phyloP scores from a whole-genome alignment of 2,329 filamentous ascomycete species.

The Aspergillus pseudoviridinutans region DNA sequence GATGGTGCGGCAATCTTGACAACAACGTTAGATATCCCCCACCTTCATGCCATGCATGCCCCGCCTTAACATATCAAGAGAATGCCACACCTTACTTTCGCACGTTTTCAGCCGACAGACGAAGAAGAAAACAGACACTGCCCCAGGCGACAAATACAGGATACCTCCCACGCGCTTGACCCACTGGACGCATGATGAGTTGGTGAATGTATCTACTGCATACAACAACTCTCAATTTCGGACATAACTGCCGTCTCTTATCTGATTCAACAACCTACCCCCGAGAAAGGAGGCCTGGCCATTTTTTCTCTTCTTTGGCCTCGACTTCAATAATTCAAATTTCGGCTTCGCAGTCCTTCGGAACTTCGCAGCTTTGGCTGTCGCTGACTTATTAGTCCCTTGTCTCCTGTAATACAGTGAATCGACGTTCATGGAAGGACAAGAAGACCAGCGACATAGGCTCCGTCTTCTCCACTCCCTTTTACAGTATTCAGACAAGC shows the following conservation, averaged over 20 bases:
- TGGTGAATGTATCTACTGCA: background rate
- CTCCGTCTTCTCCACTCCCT: too few species aligned
- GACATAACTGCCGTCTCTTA: background rate
- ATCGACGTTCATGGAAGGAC: too few species aligned
- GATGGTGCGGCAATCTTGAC: background rate
- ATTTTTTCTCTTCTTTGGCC: background rate
- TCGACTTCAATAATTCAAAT: conserved; percentile 64
- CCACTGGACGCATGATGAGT: too few species aligned
- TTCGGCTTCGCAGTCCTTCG: too few species aligned
- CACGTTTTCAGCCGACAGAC: background rate
- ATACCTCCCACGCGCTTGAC: background rate
- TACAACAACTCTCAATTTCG: background rate
- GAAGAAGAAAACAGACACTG: background rate
- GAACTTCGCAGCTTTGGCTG: too few species aligned
- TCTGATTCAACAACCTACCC: background rate
- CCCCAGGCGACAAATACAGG: background rate
- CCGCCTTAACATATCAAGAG: background rate
- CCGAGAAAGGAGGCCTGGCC: too few species aligned
- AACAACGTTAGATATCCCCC: background rate
- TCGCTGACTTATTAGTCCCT: conserved; percentile 33
- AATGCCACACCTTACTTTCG: too few species aligned
- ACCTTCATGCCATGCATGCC: background rate
- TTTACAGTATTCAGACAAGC: too few species aligned
- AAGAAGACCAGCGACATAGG: too few species aligned
- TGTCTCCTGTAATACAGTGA: too few species aligned